phyloP scores from a whole-genome alignment of 139 green algal genomes.

The Tetradesmus obliquus region DNA sequence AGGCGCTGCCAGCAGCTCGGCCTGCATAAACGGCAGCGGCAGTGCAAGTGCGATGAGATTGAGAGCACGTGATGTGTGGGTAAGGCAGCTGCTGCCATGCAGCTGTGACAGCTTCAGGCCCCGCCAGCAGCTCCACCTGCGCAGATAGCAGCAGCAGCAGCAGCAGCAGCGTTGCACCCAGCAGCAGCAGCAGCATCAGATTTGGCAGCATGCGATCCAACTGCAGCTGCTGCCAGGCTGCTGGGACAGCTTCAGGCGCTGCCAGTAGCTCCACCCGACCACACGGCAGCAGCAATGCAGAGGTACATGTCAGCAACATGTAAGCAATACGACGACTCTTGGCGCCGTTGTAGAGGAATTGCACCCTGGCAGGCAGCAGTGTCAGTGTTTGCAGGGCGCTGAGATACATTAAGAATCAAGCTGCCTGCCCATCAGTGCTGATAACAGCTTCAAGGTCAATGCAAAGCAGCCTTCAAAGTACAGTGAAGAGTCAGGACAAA shows the following conservation, averaged over 20 bases:
- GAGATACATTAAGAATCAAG: no score
- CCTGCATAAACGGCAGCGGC: background rate
- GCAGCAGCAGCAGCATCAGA: background rate
- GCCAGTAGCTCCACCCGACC: background rate
- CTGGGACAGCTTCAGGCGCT: background rate
- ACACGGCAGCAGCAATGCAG: background rate
- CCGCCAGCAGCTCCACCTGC: slow-evolving; percentile 1
- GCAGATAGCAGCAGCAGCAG: background rate
- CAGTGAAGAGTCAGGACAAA: no score
- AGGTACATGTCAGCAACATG: background rate
- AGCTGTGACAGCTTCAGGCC: background rate
- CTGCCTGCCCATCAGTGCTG: no score
- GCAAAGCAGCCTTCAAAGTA: no score
- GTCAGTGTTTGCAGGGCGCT: no score
- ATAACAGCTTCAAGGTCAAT: no score
- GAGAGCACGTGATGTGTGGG: slow-evolving; percentile 29
- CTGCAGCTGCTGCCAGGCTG: background rate
- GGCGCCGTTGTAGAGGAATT: background rate
- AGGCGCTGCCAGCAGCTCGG: background rate
- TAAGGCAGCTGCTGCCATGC: background rate
- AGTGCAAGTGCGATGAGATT: background rate
- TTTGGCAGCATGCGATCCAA: slow-evolving; percentile 9
- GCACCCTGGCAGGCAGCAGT: background rate
- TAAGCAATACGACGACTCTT: background rate
- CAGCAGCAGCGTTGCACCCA: background rate